Conservation (phyloP, 1,284 basidiomycete genomes). For the Pseudozyma sp. region DNA sequence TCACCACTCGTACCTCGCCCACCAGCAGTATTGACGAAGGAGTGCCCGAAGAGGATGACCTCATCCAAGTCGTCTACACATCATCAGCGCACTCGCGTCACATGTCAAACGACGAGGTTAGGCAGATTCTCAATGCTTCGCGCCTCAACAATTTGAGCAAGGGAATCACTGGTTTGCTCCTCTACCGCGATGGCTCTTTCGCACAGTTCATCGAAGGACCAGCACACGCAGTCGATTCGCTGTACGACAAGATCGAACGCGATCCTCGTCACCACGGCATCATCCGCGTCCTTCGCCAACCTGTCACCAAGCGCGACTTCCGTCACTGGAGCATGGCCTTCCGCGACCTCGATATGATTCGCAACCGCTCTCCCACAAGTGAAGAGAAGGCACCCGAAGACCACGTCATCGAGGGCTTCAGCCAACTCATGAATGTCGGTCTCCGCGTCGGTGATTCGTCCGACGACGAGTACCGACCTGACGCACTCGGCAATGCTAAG, state of each 20-base stretch:
- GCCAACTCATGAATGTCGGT: constrained; percentile 47
- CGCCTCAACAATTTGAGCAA: constrained; percentile 35
- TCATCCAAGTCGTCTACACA: constrained; percentile 53
- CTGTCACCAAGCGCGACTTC: constrained; percentile 43
- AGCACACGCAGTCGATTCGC: constrained; percentile 22
- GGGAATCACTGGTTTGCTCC: constrained; percentile 41
- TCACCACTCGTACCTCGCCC: constrained; percentile 9
- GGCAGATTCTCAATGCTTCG: constrained; percentile 30
- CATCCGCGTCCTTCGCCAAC: constrained; percentile 31
- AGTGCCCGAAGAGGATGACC: constrained; percentile 16
- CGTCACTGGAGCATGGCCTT: constrained; percentile 52
- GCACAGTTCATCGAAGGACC: constrained; percentile 55
- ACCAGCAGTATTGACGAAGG: constrained; percentile 9
- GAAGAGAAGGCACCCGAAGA: constrained; percentile 21
- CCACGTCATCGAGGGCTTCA: constrained; percentile 37
- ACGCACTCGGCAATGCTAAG: constrained; percentile 33
- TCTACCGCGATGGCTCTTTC: constrained; percentile 52
- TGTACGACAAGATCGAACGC: constrained; percentile 40
- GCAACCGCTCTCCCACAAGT: constrained; percentile 3
- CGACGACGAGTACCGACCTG: constrained; percentile 38
- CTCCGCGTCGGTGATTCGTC: constrained; percentile 28
- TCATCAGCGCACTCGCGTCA: constrained; percentile 38
- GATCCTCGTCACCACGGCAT: constrained; percentile 45
- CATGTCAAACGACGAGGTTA: constrained; percentile 27
- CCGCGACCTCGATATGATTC: constrained; percentile 47